Conservation (phyloP, 2,329 filamentous ascomycete genomes). For the Fusarium mexicanum region DNA sequence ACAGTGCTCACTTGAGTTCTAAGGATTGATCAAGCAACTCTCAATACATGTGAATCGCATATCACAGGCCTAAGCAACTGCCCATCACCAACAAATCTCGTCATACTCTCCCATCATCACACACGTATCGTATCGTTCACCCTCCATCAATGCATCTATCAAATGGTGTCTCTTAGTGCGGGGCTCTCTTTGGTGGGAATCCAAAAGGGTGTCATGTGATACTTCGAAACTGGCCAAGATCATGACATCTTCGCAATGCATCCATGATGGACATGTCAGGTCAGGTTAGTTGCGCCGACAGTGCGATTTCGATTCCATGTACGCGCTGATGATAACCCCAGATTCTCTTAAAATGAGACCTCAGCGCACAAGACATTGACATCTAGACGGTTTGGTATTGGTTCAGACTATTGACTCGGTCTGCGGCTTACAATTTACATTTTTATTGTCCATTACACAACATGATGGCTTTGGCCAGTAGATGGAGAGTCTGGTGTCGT, state of each 20-base stretch:
- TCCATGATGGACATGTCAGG: conserved; percentile 19
- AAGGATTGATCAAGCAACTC: background rate
- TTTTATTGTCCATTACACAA: conserved; percentile 13
- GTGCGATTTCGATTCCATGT: conserved; percentile 15
- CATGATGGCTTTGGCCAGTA: conserved; percentile 29
- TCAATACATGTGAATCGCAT: conserved; percentile 9
- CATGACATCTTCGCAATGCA: conserved; percentile 30
- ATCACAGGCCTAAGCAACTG: conserved; percentile 7
- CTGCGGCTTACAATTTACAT: conserved; percentile 16
- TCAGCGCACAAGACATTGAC: background rate
- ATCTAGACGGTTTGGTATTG: conserved; percentile 28
- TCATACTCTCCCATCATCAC: conserved; percentile 22
- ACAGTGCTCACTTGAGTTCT: background rate
- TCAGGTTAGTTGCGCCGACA: conserved; percentile 22
- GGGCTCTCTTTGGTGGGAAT: conserved; percentile 17
- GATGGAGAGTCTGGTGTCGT: conserved; percentile 9
- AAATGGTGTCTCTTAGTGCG: conserved; percentile 29
- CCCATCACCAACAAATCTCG: conserved; percentile 14
- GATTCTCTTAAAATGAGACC: background rate
- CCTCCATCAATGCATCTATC: conserved; percentile 10
- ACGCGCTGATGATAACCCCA: conserved; percentile 1
- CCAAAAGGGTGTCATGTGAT: conserved; percentile 26
- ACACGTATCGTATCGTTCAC: conserved; percentile 1
- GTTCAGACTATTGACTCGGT: conserved; percentile 10
- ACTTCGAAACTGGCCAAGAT: conserved; percentile 24